Conservation (phyloP, 2,329 filamentous ascomycete genomes). For the Epicoccum nigrum region DNA sequence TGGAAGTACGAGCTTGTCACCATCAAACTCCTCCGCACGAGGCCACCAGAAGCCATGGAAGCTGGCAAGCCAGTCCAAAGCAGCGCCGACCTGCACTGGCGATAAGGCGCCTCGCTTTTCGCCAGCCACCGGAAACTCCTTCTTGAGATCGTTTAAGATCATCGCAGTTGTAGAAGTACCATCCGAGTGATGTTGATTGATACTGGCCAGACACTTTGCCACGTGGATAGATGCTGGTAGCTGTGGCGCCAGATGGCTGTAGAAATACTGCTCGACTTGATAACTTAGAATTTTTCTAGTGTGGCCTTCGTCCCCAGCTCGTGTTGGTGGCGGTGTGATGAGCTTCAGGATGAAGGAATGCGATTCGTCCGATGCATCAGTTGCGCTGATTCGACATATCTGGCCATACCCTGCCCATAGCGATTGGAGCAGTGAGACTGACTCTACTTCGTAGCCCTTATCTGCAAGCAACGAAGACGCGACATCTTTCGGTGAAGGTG, state of each 20-base stretch:
- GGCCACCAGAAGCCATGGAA: conserved; percentile 66
- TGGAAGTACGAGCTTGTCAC: conserved; percentile 55
- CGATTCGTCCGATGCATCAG: conserved; percentile 17
- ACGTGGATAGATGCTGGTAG: conserved; percentile 56
- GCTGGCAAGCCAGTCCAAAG: conserved; percentile 66
- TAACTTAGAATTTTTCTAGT: conserved; percentile 71
- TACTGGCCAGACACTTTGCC: conserved; percentile 56
- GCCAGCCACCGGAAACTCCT: conserved; percentile 61
- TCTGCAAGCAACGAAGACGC: conserved; percentile 36
- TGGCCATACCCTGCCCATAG: conserved; percentile 59
- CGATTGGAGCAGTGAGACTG: conserved; percentile 46
- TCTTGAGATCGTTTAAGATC: conserved; percentile 63
- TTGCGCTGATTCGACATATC: conserved; percentile 62
- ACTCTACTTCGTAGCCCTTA: conserved; percentile 33
- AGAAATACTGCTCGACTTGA: conserved; percentile 71
- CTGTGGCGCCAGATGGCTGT: conserved; percentile 60
- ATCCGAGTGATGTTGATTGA: conserved; percentile 50
- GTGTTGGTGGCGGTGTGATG: conserved; percentile 59
- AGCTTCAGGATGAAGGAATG: conserved; percentile 63
- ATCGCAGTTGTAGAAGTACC: conserved; percentile 57
- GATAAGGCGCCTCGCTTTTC: conserved; percentile 59
- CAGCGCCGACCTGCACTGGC: conserved; percentile 56
- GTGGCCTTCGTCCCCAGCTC: conserved; percentile 63
- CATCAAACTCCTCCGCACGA: conserved; percentile 27
- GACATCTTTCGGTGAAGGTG: conserved; percentile 24